Evolutionary conservation across 2,329 filamentous ascomycete species (phyloP), one percentile per base, ranked within the genome.

Genomic region (Fusarium paranaense): DNA sequence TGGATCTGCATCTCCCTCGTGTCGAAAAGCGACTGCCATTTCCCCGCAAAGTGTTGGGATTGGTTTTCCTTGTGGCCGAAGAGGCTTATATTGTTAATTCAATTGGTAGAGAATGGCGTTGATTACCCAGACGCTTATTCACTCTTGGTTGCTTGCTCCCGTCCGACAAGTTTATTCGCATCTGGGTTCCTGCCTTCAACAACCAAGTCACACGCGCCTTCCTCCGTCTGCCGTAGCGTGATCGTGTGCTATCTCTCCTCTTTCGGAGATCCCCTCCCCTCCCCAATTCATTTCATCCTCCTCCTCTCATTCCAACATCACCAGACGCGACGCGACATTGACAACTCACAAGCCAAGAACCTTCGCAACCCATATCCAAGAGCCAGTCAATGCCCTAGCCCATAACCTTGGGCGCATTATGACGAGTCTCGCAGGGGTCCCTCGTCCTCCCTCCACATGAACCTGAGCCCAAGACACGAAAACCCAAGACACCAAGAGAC

Each of bases 221-320:
- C 66, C 30, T 47, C 45, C 60, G 71, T 59, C 60, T 74, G 33
- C 71, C 33, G 63, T 74, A 72, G 67, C 70, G 62, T 54, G 14
- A 68, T 74, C 64, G 54, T 60, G 30, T 74, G 33, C 63, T 59
- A 25, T 37, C 42, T 45, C 45, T 54, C 37, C 67, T 56, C 56
- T 50, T 50, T 61, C 22, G 64, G 47, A 56, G 33, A 62, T 62
- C 33, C 35, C 25, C 61, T 57, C 47, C 10, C 54, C n/a, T 57
- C 47, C 6, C 54, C n/a, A 27, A 40, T 42, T 4, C 6, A 35
- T 35, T 27, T 18, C 27, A 25, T 38, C n/a, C 13, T 54, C 25
- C 35, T 42, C 47, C 57, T 56, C 27, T 32, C 27, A 54, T 50
- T 59, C 52, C 56, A 25, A 8, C 62, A 73, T 73, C 45, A 66